A percentile compares a stretch with the other conserved stretches of the same genome.
Conservation (phyloP, 1,284 basidiomycete species). For the Coniferiporia sulphurascens region DNA sequence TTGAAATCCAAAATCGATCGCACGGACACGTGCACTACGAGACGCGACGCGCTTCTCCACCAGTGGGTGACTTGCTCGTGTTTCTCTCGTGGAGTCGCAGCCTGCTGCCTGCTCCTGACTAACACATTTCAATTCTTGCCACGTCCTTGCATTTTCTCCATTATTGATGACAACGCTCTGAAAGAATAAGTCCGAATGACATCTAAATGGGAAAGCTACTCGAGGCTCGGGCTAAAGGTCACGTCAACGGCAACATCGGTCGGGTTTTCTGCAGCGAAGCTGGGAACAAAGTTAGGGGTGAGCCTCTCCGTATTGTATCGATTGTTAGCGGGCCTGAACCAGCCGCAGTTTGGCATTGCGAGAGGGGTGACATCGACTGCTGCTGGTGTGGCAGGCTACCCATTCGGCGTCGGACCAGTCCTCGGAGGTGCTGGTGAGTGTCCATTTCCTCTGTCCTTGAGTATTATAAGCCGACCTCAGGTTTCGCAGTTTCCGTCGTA, state of each 20-base stretch:
- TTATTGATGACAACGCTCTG: no score
- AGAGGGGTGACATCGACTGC: slow-evolving; percentile 55
- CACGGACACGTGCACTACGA: no score
- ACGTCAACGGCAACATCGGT: slow-evolving; percentile 56
- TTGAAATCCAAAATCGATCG: no score
- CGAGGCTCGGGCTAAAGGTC: slow-evolving; percentile 56
- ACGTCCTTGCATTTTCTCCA: no score
- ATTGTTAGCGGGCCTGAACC: slow-evolving; percentile 6
- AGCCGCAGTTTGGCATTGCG: slow-evolving; percentile 58
- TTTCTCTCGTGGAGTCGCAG: no score
- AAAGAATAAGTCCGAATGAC: not conserved
- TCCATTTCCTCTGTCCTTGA: slow-evolving; percentile 34
- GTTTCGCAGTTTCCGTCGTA: slow-evolving; percentile 46
- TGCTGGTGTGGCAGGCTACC: slow-evolving; percentile 49
- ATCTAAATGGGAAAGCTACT: slow-evolving; percentile 54
- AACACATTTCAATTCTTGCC: no score
- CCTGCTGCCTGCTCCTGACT: no score
- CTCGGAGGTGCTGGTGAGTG: slow-evolving; percentile 43
- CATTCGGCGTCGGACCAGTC: slow-evolving; percentile 56
- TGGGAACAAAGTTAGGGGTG: slow-evolving; percentile 63
- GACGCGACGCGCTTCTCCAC: no score
- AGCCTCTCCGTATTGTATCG: slow-evolving; percentile 23
- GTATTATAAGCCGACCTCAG: slow-evolving; percentile 16
- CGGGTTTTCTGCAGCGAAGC: slow-evolving; percentile 64
- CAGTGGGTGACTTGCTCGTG: no score